Evolutionary conservation across 805 yeast species (phyloP).

Genomic region (Lipomyces sp.): DNA sequence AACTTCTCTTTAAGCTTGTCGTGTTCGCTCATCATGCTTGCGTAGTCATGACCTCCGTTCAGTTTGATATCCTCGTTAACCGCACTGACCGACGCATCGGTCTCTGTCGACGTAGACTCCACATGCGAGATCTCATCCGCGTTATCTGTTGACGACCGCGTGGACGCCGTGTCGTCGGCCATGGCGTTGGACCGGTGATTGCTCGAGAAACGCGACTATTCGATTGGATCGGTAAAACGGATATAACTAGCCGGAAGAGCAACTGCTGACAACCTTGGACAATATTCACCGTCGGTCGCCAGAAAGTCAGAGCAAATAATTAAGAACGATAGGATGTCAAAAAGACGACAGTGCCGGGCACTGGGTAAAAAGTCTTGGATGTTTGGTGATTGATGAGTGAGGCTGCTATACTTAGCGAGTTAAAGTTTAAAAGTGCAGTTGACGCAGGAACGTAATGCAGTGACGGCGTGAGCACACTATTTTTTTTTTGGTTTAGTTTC

Average conservation of each 20-base stretch:
- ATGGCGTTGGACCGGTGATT: not conserved
- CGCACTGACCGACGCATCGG: not conserved
- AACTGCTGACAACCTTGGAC: not conserved
- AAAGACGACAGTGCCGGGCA: not conserved
- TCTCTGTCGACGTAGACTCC: not conserved
- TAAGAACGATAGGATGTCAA: not conserved
- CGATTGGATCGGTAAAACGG: too few relatives aligned
- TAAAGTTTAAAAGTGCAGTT: not conserved
- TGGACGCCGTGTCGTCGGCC: constrained; percentile 3
- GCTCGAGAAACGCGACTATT: not conserved
- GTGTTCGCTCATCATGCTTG: constrained; percentile 11
- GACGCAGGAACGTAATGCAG: not conserved
- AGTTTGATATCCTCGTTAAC: not conserved
- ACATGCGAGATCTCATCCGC: constrained; percentile 1
- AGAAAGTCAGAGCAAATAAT: not conserved
- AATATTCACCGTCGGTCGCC: not conserved
- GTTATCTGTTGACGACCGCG: constrained; percentile 2
- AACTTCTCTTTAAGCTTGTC: constrained; percentile 16
- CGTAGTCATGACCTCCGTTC: not conserved
- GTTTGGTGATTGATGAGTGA: not conserved
- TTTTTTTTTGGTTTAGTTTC: too few relatives aligned
- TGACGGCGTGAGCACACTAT: not conserved
- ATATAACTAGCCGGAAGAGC: too few relatives aligned
- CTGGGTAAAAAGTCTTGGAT: not conserved
- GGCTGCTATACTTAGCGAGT: not conserved